Evolutionary conservation across 768 basidiomycete species (phyloP), one percentile per base, ranked within the genome.

Genomic region (Obba rivulosa): DNA sequence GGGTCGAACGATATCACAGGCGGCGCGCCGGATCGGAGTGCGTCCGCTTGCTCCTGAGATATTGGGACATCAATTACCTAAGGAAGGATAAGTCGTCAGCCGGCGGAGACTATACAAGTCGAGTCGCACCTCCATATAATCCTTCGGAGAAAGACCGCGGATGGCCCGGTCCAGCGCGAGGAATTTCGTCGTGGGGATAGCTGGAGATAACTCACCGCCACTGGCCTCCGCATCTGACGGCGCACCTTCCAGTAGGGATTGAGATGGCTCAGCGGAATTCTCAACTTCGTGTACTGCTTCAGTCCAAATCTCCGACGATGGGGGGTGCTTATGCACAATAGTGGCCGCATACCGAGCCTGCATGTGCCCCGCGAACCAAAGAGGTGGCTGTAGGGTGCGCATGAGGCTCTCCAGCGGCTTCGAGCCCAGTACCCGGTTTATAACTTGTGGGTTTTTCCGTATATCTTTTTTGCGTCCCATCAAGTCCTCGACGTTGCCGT

Each of bases 321-420:
- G 5, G 13, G 28, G 28, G 28, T 31, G 13, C 7, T 5, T 5
- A 31, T 31, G 28, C 3, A 63, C 56, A 8, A 85, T 77, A 0
- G 68, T 64, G 2, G 92, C 94, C 50, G 92, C 84, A 58, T 87
- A 97, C 44, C 86, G 83, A 41, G 84, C 81, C 59, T 97, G 95
- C 43, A 97, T 59, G 66, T 97, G 95, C 0, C 92, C 94, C 3
- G 90, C 67, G 64, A 96, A 96, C 95, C 94, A 98, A 80, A 90
- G 85, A 40, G 74, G 58, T 0, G 94, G 94, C 57, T 79, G 74
- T 25, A 96, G 71, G 21, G 74, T 83, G 24, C 69, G 71, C 21
- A 98, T 66, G 1, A 97, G 72, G 11, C 80, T 80, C 75, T 87
- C 83, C 28, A 95, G 69, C 7, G 92, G 93, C 16, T 87, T 91